Evolutionary conservation across 257 asterid genomes (phyloP), one percentile per base, ranked within the genome.

Genomic region (Gentiana macrophylla): DNA sequence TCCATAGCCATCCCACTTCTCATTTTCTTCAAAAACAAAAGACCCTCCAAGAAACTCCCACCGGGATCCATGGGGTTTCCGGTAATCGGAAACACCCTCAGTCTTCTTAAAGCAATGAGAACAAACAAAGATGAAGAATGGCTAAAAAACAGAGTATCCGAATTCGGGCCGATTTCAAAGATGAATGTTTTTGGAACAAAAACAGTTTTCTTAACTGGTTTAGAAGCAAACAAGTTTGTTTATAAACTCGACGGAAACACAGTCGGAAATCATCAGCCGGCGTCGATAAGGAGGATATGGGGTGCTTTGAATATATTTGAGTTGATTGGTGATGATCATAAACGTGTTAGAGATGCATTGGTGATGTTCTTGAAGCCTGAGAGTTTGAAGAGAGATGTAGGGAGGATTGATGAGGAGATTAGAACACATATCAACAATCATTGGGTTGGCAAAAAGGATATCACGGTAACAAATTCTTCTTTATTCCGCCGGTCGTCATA

Each of bases 61-160:
- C 89, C 94, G 0, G 86, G 86, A 13, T 72, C 94, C 34, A 61
- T 80, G 9, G 89, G 88, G 24, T 3, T 80, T 1, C 86, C 89
- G 0, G 36, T 80, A 6, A 64, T 80, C 4, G 94, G 94, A 3
- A 86, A 80, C 46, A 80, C 82, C 61, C 73, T 78, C 8, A 54
- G 69, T 38, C 71, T 80, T 38, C 67, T 76, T 24, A 63, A 86
- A 81, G 82, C 82, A 5, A 84, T 76, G 89, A 77, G 78, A 52
- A 70, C 79, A 32, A 84, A 84, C 78, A 76, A 73, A 12, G 89
- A 80, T 1, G 82, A 80, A n/a, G 62, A 67, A 66, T 80, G 86
- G 89, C 57, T 80, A 0, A 53, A 71, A 6, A 70, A 74, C 7
- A 64, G 82, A 67, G 79, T 81, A 4, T 59, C 50, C 60, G 66